phyloP scores from a whole-genome alignment of 106 monocot species.

The Agapanthus africanus region DNA sequence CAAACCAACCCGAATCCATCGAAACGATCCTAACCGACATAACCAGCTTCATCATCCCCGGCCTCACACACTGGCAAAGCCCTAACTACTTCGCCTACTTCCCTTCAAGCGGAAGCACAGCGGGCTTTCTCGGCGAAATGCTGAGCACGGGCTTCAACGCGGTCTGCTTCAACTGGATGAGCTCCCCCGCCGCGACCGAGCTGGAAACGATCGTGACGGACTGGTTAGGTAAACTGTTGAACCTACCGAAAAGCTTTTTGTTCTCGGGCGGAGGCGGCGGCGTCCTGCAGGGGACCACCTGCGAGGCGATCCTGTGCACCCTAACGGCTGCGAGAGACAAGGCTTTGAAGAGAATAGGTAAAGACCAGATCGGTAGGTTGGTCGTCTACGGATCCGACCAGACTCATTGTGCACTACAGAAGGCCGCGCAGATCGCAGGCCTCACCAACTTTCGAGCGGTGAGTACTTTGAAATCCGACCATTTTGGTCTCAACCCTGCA shows the following conservation, averaged over 20 bases:
- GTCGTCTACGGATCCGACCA: constrained; percentile 39
- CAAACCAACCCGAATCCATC: constrained; percentile 7
- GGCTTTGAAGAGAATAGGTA: background rate
- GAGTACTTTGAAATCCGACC: background rate
- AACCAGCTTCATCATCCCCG: constrained; percentile 5
- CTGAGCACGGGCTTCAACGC: constrained; percentile 18
- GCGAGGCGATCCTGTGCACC: constrained; percentile 18
- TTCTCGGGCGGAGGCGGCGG: constrained; percentile 27
- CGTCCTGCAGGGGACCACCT: constrained; percentile 29
- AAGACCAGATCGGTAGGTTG: constrained; percentile 8
- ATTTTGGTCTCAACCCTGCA: constrained; percentile 15
- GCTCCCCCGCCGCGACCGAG: constrained; percentile 18
- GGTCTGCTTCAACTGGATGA: constrained; percentile 18
- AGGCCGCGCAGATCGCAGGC: constrained; percentile 30
- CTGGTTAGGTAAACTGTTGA: constrained; percentile 14
- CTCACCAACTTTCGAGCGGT: constrained; percentile 28
- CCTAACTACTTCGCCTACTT: constrained; percentile 23
- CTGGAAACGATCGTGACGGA: constrained; percentile 14
- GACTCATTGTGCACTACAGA: constrained; percentile 26
- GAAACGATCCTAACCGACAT: constrained; percentile 9
- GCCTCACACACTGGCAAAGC: constrained; percentile 20
- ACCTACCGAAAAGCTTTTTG: constrained; percentile 3
- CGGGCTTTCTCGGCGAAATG: constrained; percentile 19
- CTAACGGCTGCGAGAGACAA: background rate
- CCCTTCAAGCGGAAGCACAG: constrained; percentile 19